A percentile compares a stretch with the other conserved stretches of the same genome.
These are phyloP conservation scores for Trichoderma sp. DNA, from an alignment of 2,329 filamentous ascomycete species.

Conservation along the genomic window DNA sequence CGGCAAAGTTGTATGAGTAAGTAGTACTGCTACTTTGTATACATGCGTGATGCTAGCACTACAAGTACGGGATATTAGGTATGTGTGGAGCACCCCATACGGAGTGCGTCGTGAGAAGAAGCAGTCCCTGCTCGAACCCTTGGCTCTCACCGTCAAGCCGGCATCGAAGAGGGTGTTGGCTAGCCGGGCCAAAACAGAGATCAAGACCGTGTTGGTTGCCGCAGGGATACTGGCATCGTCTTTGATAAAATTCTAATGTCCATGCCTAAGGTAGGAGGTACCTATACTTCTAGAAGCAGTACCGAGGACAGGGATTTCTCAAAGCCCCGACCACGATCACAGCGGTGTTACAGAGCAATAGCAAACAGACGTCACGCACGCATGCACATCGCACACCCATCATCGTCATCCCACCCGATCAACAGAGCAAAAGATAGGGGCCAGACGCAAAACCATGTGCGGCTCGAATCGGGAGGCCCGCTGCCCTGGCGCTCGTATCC, in stretches of 20 bases:
- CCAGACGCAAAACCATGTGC: slow-evolving; percentile 4
- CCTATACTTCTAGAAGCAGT: neutral
- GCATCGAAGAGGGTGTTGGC: neutral
- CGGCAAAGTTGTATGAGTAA: neutral
- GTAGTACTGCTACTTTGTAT: neutral
- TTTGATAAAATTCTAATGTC: neutral
- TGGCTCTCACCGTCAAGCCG: slow-evolving; percentile 11
- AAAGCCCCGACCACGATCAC: neutral
- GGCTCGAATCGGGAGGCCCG: slow-evolving; percentile 21
- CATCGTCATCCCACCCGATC: neutral
- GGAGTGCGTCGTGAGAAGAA: neutral
- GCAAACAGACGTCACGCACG: neutral
- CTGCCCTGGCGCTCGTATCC: slow-evolving; percentile 22
- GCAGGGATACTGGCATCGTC: slow-evolving; percentile 7
- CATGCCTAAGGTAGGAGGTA: neutral
- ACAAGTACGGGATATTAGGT: neutral
- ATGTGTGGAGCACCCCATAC: neutral
- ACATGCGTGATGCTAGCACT: neutral
- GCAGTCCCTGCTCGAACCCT: slow-evolving; percentile 8
- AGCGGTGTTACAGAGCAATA: neutral
- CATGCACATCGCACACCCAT: neutral
- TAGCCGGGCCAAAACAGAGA: neutral
- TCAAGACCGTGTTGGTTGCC: neutral
- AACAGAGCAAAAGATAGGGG: slow-evolving; percentile 10
- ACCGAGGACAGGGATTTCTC: neutral